Percentiles rank a stretch among this genome's conserved stretches.
These are phyloP conservation scores for Schizothecium vesticola DNA, from an alignment of 495 filamentous ascomycete species.

Conservation along the genomic window DNA sequence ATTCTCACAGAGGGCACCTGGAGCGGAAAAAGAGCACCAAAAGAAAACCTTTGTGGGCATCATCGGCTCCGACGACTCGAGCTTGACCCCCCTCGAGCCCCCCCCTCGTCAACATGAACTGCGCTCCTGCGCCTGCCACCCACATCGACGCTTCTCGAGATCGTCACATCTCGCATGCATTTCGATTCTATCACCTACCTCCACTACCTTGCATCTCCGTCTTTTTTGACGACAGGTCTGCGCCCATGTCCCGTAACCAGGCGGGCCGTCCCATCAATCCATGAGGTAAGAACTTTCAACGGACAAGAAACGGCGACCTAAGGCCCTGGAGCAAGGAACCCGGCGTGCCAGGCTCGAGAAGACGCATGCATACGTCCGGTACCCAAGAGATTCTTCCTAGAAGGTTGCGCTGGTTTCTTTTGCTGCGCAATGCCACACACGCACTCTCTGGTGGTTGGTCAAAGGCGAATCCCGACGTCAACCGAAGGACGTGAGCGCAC, in stretches of 20 bases:
- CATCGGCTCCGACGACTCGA: neutral
- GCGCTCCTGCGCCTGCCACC: neutral
- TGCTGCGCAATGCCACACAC: neutral
- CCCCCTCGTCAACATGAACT: neutral
- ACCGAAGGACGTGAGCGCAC: neutral
- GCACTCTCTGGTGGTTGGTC: neutral
- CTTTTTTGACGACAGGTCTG: neutral
- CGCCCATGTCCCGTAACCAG: slow-evolving; percentile 6
- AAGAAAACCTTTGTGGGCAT: neutral
- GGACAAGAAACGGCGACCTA: neutral
- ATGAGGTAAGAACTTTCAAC: neutral
- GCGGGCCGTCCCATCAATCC: slow-evolving; percentile 4
- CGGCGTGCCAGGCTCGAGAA: neutral
- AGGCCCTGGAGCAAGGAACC: neutral
- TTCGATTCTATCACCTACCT: neutral
- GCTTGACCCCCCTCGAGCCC: too few species aligned
- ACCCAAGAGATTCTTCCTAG: neutral
- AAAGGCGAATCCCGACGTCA: neutral
- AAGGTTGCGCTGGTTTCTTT: neutral
- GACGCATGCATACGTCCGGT: neutral
- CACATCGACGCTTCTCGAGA: neutral
- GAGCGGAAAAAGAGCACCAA: neutral
- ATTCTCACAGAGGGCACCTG: neutral
- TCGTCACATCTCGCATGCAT: slow-evolving; percentile 7
- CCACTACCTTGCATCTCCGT: neutral